phyloP scores from a whole-genome alignment of 2,329 filamentous ascomycete species.

The Xylariaceae sp. region DNA sequence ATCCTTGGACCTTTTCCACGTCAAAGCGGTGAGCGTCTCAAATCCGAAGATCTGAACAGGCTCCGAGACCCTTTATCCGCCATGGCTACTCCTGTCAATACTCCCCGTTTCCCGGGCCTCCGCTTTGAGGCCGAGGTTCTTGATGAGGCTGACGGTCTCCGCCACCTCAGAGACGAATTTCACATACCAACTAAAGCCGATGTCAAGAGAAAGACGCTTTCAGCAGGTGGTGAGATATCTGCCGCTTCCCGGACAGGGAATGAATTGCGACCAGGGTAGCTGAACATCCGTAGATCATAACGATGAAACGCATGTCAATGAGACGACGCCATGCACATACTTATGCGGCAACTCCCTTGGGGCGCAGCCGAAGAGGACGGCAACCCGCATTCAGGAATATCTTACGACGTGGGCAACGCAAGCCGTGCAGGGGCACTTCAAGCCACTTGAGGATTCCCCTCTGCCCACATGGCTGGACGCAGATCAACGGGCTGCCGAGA shows the following conservation, averaged over 20 bases:
- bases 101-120: constrained; percentile 26
- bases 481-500: constrained; percentile 61
- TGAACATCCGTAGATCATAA: constrained; percentile 29
- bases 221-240: constrained; percentile 25
- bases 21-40: neutral
- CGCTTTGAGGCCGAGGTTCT: constrained; percentile 29
- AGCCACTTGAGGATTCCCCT: constrained; percentile 58
- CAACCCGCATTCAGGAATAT: constrained; percentile 62
- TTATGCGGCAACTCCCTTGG: constrained; percentile 78
- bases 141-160: constrained; percentile 29
- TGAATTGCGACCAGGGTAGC: constrained; percentile 16
- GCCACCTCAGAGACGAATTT: constrained; percentile 31
- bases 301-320: constrained; percentile 26
- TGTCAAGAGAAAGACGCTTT: constrained; percentile 30
- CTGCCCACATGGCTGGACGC: constrained; percentile 63
- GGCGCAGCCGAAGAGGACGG: constrained; percentile 64
- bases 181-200: constrained; percentile 32
- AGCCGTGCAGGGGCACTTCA: constrained; percentile 74
- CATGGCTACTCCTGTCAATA: constrained; percentile 24
- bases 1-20: constrained; percentile 1
- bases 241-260: constrained; percentile 13
- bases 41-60: neutral
- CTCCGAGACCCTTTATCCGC: constrained; percentile 3
- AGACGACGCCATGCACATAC: constrained; percentile 51
- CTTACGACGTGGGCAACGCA: constrained; percentile 72